Conservation (phyloP, 2,329 filamentous ascomycete genomes). For the Metarhizium anisopliae region DNA sequence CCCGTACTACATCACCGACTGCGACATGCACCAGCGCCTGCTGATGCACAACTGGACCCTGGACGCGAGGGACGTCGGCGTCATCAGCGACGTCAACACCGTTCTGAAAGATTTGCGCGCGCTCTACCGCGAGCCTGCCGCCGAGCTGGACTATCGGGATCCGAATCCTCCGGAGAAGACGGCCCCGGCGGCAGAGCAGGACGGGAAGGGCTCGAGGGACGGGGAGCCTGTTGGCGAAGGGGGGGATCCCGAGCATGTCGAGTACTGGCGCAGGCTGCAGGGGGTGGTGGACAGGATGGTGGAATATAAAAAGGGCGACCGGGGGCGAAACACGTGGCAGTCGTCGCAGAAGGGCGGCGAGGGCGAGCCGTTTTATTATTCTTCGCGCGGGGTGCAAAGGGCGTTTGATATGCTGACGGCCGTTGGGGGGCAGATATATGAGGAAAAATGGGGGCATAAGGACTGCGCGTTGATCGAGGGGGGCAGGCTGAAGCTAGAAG, state of each 20-base stretch:
- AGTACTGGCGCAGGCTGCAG: slow-evolving; percentile 11
- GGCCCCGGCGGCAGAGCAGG: not conserved
- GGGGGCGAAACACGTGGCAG: too few species aligned
- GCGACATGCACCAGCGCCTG: slow-evolving; percentile 44
- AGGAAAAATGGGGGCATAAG: too few species aligned
- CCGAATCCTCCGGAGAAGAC: not conserved
- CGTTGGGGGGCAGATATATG: too few species aligned
- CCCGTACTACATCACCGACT: slow-evolving; percentile 49
- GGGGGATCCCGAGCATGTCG: not conserved
- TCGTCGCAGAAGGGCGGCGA: too few species aligned
- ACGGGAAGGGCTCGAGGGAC: not conserved
- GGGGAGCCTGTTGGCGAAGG: not conserved
- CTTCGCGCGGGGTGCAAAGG: too few species aligned
- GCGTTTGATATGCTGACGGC: too few species aligned
- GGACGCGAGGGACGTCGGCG: slow-evolving; percentile 26
- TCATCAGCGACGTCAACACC: slow-evolving; percentile 31
- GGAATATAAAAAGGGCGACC: slow-evolving; percentile 1
- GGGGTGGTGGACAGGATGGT: slow-evolving; percentile 12
- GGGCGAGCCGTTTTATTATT: too few species aligned
- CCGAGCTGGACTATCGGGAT: not conserved
- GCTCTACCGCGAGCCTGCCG: slow-evolving; percentile 22
- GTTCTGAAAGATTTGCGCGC: slow-evolving; percentile 35
- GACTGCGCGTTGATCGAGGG: too few species aligned
- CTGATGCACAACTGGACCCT: slow-evolving; percentile 35
- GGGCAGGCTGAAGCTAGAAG: too few species aligned